Evolutionary conservation across 352 stramenopile species (phyloP), one percentile per base, ranked within the genome.

Genomic region (Saprolegnia diclina): DNA sequence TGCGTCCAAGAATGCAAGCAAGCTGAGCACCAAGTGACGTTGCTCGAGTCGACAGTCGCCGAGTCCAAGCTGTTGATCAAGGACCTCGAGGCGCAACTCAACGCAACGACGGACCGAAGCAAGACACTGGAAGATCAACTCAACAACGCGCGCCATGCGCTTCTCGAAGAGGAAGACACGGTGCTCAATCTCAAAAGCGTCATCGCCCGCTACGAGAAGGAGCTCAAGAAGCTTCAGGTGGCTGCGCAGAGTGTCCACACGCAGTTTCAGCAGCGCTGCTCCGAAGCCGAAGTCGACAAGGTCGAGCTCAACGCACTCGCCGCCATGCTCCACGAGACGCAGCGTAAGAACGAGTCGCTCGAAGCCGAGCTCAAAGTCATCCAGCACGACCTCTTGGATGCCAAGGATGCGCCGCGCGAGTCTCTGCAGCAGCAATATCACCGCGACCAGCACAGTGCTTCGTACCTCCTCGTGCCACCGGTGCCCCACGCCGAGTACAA

Each of bases 211-310:
- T 79, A 86, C 45, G 75, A 83, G 37, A 78, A 85, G n/a, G 81
- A 90, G n/a, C 55, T 86, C n/a, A 73, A 74, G 4, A 76, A 82
- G 22, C 71, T 91, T 0, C 81, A 78, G 35, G 81, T 88, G 55
- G 74, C 79, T 0, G 76, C 82, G 1, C 82, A 80, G 53, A 76
- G 76, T n/a, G 81, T 80, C 10, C 81, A 91, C 45, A 80, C 87
- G 6, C 62, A 85, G 38, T 83, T 87, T 44, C 77, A 89, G 66
- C 77, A 82, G 21, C 62, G 62, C 21, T 68, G 62, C 50, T 46
- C 16, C 24, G 62, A 68, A 42, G 14, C 42, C n/a, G 62, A 68
- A 40, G 13, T 21, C 24, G 62, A 68, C 35, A 68, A 68, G 63
- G 29, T 59, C n/a, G 62, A 68, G 22, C 29, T 68, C 16, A 22